These are phyloP conservation scores for Globisporangium uncinulatum DNA, from an alignment of 352 stramenopile genomes.

Conservation along the genomic window DNA sequence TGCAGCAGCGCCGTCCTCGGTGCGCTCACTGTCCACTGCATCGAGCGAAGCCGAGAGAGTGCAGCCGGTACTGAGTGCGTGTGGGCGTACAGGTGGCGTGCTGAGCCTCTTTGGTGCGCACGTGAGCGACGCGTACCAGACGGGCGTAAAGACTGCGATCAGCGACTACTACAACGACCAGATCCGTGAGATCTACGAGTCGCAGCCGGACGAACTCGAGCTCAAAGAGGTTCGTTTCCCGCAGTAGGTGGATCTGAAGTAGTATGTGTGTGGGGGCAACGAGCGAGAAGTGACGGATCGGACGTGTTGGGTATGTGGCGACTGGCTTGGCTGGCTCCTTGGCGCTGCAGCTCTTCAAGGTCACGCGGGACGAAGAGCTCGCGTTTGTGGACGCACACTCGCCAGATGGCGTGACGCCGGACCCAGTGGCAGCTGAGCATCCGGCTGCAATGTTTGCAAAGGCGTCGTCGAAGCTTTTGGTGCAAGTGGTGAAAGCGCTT, in stretches of 20 bases:
- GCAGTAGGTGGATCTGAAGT: not conserved
- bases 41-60: not conserved
- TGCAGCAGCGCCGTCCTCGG: conserved; percentile 47
- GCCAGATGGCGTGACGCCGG: conserved; percentile 29
- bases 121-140: conserved; percentile 61
- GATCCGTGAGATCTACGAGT: conserved; percentile 80
- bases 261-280: not conserved
- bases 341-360: conserved; percentile 55
- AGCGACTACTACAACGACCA: conserved; percentile 88
- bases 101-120: conserved; percentile 49
- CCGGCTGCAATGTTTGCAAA: conserved; percentile 47
- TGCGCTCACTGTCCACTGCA: conserved; percentile 11
- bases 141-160: conserved; percentile 69
- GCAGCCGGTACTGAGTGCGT: too few relatives aligned
- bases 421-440: conserved; percentile 27
- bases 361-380: conserved; percentile 64
- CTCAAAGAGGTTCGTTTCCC: conserved; percentile 55
- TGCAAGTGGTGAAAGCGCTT: conserved; percentile 21
- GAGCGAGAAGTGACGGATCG: not conserved
- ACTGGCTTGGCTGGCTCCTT: too few relatives aligned
- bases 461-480: conserved; percentile 47
- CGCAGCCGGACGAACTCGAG: conserved; percentile 39
- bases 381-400: conserved; percentile 58
- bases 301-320: not conserved
- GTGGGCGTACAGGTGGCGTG: conserved; percentile 21